Conservation (phyloP, 495 filamentous ascomycete genomes). For the Penicillium dipodomyicola region DNA sequence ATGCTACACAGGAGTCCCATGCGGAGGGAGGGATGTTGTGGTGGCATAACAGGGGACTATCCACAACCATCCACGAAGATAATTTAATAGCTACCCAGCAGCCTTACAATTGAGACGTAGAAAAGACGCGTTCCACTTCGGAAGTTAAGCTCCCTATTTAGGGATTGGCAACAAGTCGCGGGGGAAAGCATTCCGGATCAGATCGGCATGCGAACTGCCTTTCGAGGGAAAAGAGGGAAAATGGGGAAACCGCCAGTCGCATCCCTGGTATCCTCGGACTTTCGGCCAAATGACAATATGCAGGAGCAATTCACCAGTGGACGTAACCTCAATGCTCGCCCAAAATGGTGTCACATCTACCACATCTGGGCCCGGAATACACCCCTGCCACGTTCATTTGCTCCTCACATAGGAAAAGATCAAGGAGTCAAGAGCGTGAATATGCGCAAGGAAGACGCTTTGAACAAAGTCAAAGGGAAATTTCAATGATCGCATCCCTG, state of each 20-base stretch:
- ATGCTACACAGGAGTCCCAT: conserved; percentile 4
- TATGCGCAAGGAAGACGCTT: conserved; percentile 7
- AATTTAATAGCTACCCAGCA: not conserved
- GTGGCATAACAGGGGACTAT: conserved; percentile 4
- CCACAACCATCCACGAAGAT: not conserved
- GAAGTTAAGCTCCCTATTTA: conserved; percentile 21
- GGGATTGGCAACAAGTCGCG: conserved; percentile 10
- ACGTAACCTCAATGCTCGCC: conserved; percentile 11
- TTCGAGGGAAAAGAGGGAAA: conserved; percentile 5
- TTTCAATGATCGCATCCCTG: conserved; percentile 2
- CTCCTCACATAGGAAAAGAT: not conserved
- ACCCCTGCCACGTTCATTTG: not conserved
- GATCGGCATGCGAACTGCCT: conserved; percentile 17
- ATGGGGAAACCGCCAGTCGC: conserved; percentile 4
- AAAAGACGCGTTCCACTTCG: not conserved
- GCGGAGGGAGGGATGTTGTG: not conserved
- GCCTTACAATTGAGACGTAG: not conserved
- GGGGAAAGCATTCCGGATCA: conserved; percentile 22
- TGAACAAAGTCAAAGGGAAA: not conserved
- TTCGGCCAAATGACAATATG: conserved; percentile 2
- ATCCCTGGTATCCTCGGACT: not conserved
- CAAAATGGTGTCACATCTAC: conserved; percentile 9
- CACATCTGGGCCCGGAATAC: not conserved
- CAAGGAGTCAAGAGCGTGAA: conserved; percentile 6
- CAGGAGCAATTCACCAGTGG: conserved; percentile 3